These are phyloP conservation scores for Clitopilus passeckerianus DNA, from an alignment of 768 basidiomycete genomes.

Conservation along the genomic window DNA sequence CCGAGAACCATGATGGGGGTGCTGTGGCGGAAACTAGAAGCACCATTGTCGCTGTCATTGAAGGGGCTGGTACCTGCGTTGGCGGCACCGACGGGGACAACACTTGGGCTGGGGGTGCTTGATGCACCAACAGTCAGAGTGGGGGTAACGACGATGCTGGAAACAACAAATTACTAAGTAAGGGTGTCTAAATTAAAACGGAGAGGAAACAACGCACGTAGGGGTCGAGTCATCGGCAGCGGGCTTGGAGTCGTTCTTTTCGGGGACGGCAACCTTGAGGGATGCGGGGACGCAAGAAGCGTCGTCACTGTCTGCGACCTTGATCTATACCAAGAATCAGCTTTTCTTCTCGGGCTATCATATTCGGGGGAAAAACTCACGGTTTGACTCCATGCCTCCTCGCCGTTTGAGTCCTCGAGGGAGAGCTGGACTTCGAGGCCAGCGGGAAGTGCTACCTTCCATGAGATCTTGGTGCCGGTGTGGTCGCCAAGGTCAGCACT, in stretches of 20 bases:
- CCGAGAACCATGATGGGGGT: slow-evolving; percentile 31
- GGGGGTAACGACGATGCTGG: slow-evolving; percentile 17
- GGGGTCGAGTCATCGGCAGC: slow-evolving; percentile 11
- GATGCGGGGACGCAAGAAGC: slow-evolving; percentile 28
- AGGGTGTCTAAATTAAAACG: neutral
- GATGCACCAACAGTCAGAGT: slow-evolving; percentile 10
- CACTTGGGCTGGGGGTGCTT: slow-evolving; percentile 1
- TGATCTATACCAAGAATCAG: slow-evolving; percentile 24
- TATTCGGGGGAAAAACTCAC: slow-evolving; percentile 33
- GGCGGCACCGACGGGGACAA: slow-evolving; percentile 34
- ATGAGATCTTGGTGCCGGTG: slow-evolving; percentile 35
- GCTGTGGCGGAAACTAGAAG: slow-evolving; percentile 30
- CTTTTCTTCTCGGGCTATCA: neutral
- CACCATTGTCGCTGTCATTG: slow-evolving; percentile 20
- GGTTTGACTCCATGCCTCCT: slow-evolving; percentile 63
- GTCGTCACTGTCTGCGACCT: slow-evolving; percentile 30
- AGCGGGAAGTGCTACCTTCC: slow-evolving; percentile 39
- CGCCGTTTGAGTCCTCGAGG: slow-evolving; percentile 42
- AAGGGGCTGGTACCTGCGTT: slow-evolving; percentile 36
- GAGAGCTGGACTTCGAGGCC: slow-evolving; percentile 48
- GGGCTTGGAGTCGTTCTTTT: slow-evolving; percentile 1
- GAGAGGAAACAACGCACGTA: slow-evolving; percentile 9
- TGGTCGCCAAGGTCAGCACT: slow-evolving; percentile 62
- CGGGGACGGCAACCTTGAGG: slow-evolving; percentile 1
- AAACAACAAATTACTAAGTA: neutral